Evolutionary conservation across 306 rosid genomes (phyloP), one percentile per base, ranked within the genome.

Genomic region (Oxytropis ochrocephala): DNA sequence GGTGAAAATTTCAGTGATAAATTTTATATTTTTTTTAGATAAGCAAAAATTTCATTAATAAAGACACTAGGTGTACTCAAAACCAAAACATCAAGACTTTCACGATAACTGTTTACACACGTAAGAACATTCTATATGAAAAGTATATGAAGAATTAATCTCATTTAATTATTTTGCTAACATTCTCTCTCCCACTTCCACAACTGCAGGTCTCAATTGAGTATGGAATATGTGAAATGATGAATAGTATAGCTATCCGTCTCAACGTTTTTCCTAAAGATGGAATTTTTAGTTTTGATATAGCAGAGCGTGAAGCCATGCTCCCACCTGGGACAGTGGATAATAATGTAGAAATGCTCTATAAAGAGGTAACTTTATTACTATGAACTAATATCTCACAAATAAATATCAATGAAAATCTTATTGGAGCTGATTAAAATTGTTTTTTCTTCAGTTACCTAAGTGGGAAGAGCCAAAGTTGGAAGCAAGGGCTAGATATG

Each of bases 141-240:
- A 21, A 21, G 2, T 21, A 21, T 1, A 13, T 47, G 42, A 36
- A 36, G 7, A 36, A 36, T 36, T 36, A 36, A 36, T 36, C 42
- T 6, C 42, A 32, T 32, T 11, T 5, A 27, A 1, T 54, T 54
- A 54, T 6, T 38, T 17, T 60, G 32, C 27, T 35, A 19, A 59
- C 17, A 11, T 6, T 36, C 8, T n/a, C 54, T 14, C 48, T 14
- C 24, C 29, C 54, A n/a, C 6, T 21, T 60, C 29, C 42, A 56
- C 35, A 17, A 59, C n/a, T 80, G 61, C 74, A 90, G 96, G 90
- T 79, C 5, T 85, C 89, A 18, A 62, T 94, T 35, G 98, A 94
- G 76, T 81, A 79, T 64, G 98, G 98, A 48, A 65, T 94, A 30
- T 82, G 92, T 68, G 97, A 88, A 81, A 90, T 90, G 92, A 74